A percentile compares a stretch with the other conserved stretches of the same genome.
Conservation (phyloP, 148 eudicot species). For the Beta vulgaris region DNA sequence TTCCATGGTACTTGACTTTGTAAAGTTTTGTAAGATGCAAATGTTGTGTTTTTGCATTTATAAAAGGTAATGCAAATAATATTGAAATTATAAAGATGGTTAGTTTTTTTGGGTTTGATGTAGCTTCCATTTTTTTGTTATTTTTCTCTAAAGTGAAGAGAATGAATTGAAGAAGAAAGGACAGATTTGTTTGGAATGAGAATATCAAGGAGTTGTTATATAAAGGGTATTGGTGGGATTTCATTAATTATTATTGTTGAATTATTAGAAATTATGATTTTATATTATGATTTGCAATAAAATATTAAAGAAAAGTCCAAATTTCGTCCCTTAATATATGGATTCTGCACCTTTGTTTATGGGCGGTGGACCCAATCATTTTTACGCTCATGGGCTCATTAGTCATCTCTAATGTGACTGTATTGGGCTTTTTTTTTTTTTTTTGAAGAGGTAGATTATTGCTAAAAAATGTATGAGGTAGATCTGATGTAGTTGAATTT, state of each 20-base stretch:
- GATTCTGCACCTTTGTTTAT: neutral
- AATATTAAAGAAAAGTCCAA: conserved; percentile 3
- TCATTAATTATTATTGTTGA: neutral
- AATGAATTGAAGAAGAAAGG: neutral
- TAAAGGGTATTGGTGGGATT: neutral
- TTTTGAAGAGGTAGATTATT: no score
- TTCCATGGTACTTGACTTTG: conserved; percentile 22
- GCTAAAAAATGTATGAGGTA: no score
- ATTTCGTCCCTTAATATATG: neutral
- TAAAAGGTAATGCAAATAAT: neutral
- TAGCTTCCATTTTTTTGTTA: neutral
- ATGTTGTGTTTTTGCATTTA: conserved; percentile 23
- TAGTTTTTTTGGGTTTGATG: neutral
- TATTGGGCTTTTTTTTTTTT: neutral
- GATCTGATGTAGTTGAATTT: no score
- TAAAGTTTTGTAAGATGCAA: conserved; percentile 14
- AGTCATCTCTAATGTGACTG: neutral
- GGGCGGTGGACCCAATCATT: conserved; percentile 14
- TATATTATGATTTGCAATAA: neutral
- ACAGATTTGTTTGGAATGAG: neutral
- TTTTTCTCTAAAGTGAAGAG: no score
- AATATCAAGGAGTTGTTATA: neutral
- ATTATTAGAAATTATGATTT: neutral
- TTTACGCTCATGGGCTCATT: conserved; percentile 6
- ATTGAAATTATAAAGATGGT: neutral